Evolutionary conservation across 306 rosid species (phyloP).

Genomic region (Dryas alaskensis): DNA sequence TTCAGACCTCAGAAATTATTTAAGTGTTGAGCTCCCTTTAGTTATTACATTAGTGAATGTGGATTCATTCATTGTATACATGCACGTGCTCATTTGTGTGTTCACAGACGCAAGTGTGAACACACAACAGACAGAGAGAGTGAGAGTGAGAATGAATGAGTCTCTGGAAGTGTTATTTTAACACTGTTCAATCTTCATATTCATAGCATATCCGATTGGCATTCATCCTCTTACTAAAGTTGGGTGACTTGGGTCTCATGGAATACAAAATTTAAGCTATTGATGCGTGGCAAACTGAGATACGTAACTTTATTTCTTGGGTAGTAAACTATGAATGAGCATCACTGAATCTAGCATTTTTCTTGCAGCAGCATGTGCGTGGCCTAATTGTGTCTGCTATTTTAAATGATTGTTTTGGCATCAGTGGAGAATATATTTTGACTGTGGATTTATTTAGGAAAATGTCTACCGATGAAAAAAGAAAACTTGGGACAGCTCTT

Average conservation of each 20-base stretch:
- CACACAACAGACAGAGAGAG: too few species aligned
- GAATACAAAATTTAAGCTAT: not conserved
- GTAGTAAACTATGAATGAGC: not conserved
- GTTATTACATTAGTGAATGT: too few species aligned
- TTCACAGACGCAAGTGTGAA: too few species aligned
- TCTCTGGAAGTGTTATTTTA: not conserved
- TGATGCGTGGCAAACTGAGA: not conserved
- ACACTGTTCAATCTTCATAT: not conserved
- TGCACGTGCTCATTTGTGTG: too few species aligned
- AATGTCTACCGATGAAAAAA: conserved; percentile 71
- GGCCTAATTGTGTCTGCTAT: not conserved
- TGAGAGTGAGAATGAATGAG: too few species aligned
- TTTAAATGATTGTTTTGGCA: not conserved
- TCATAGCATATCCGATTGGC: not conserved
- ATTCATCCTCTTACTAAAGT: not conserved
- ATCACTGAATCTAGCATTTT: conserved; percentile 1
- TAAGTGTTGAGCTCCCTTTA: not conserved
- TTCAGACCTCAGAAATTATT: not conserved
- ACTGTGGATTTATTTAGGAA: conserved; percentile 49
- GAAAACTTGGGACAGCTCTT: conserved; percentile 69
- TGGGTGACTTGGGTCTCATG: not conserved
- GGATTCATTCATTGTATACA: too few species aligned
- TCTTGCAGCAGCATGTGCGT: conserved; percentile 5
- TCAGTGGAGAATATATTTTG: not conserved
- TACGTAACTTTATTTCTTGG: not conserved